Percentiles rank a stretch among this genome's conserved stretches.
phyloP scores from a whole-genome alignment of 2,329 filamentous ascomycete species.

The Tolypocladium ophioglossoides region DNA sequence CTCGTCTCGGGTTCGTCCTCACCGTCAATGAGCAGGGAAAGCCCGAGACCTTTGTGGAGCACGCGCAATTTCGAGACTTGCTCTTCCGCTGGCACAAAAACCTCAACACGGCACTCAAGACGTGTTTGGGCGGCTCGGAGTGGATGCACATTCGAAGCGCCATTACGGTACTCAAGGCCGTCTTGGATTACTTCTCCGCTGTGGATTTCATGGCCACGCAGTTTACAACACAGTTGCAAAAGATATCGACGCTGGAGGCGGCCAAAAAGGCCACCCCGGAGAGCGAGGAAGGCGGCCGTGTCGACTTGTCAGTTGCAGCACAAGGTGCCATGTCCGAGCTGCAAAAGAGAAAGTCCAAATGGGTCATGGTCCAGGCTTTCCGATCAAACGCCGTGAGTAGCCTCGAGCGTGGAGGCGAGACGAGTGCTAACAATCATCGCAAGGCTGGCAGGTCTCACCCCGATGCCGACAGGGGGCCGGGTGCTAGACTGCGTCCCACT shows the following conservation, averaged over 20 bases:
- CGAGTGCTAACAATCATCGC: background rate
- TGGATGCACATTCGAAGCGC: conserved; percentile 98
- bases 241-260: conserved; percentile 52
- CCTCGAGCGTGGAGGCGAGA: background rate
- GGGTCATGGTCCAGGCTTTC: conserved; percentile 69
- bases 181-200: conserved; percentile 75
- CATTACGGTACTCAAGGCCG: conserved; percentile 74
- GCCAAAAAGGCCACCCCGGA: conserved; percentile 35
- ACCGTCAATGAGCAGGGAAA: conserved; percentile 56
- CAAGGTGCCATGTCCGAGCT: conserved; percentile 62
- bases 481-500: conserved; percentile 40
- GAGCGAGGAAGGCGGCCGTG: conserved; percentile 47
- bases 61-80: conserved; percentile 75
- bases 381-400: conserved; percentile 47
- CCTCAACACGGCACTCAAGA: conserved; percentile 67
- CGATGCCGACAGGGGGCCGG: conserved; percentile 17
- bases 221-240: conserved; percentile 52
- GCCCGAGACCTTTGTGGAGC: conserved; percentile 63
- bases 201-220: conserved; percentile 78
- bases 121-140: conserved; percentile 70
- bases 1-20: conserved; percentile 68
- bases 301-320: conserved; percentile 66
- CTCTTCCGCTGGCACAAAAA: conserved; percentile 87
- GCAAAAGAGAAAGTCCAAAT: conserved; percentile 54
- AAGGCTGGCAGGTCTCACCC: conserved; percentile 18